Evolutionary conservation across 2,329 filamentous ascomycete species (phyloP), one percentile per base, ranked within the genome.

Genomic region (Drechmeria coniospora): DNA sequence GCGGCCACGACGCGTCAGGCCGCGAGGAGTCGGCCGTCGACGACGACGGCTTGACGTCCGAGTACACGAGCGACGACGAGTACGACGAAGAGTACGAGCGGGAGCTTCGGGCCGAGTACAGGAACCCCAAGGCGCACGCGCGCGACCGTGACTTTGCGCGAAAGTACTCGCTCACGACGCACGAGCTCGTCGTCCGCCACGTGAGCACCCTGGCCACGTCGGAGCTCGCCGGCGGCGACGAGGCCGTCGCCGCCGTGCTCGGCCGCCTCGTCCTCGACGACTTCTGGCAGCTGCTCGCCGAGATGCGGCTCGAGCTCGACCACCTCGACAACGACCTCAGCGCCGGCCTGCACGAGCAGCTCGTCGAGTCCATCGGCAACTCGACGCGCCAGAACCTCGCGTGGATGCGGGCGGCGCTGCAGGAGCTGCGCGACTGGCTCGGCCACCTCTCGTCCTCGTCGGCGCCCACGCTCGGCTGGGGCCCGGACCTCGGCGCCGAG

Each of bases 81-180:
- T 40, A 40, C 21, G 38, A 43, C 22, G 38, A 42, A 8, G 38
- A 38, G 3, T 43, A 43, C 15, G 31, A 36, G 16, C 17, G 29
- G 9, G 23, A 24, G 3, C 16, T 44, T 3, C 34, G 39, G 4
- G 28, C 21, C 3, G 32, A 29, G 11, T 44, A 46, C 23, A 28
- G 29, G 7, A 27, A 37, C 17, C 37, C 40, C 2, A 40, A 39
- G 7, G 32, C 38, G 1, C 33, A 38, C 7, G 27, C 31, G 4
- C 36, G 28, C 17, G 39, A 47, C 19, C 32, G 45, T 2, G 43
- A 44, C 23, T 46, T 45, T 33, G 44, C 45, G 0, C 31, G 43
- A 3, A 47, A 48, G 23, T 43, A 48, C 15, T 32, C 36, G 1
- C 16, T 45, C 0, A 36, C 40, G 0, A 47, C 42, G 0, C 26